Base-by-base conservation (phyloP, 768 basidiomycete genomes). In the Mycena epipterygia region DNA sequence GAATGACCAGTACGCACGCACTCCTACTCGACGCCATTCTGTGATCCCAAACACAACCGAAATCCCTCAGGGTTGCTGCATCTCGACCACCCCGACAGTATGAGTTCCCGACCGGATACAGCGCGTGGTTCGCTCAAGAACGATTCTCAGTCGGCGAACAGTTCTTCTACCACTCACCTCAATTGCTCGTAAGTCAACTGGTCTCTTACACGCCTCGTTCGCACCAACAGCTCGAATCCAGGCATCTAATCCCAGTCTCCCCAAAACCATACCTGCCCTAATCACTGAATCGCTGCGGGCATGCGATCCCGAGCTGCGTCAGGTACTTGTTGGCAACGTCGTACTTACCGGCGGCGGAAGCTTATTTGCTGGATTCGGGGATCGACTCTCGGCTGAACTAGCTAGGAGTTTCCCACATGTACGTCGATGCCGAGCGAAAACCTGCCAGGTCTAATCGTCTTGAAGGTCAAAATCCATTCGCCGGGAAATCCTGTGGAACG, bases 341-440 rank as follows among this genome's bases (percentile, higher is more conserved):
- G 97, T 99, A 55, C 89, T 99, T 52, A 94, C 95, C n/a, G 98
- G 98, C 11, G 97, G 97, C 13, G 94, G 96, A 41, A 95, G 93
- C 66, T 83, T 95, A 49, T 92, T 97, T 68, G 83, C 92, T 37
- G 98, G 98, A 23, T 89, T 99, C 70, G 88, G 88, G 30, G 96
- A 99, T 76, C 88, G 98, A 21, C 84, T 99, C 51, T 85, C 89
- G 68, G 84, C 85, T 62, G 98, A 99, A 79, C 82, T 99, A 12
- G 81, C 84, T 41, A 86, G 92, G 64, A 84, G 91, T 66, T 92
- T 95, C 80, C 90, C 92, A 41, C 93, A 96, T 72, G 95, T 97
- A 76, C 77, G 94, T 85, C 17, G 57, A 37, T 59, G 52, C 35
- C 53, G 14, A 19, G 33, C 13, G 19, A 16, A 11, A 21, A 6